Evolutionary conservation across 2,329 filamentous ascomycete species (phyloP).

Genomic region (Purpureocillium lavendulum): DNA sequence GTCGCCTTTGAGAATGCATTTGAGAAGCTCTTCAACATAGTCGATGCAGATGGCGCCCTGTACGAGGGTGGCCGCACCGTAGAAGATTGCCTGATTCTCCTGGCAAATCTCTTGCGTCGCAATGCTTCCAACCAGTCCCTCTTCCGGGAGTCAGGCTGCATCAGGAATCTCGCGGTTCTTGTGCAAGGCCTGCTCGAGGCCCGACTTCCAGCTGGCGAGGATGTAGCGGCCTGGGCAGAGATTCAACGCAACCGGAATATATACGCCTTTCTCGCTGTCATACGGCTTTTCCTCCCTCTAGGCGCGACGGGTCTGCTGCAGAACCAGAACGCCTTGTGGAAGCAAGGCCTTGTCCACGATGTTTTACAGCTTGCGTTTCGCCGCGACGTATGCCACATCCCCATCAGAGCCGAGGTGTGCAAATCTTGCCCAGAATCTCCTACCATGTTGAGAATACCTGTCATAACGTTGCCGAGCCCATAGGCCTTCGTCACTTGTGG

Average conservation of each 20-base stretch:
- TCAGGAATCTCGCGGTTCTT: conserved; percentile 62
- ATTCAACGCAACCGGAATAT: conserved; percentile 81
- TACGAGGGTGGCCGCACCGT: conserved; percentile 77
- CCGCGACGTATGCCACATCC: conserved; percentile 53
- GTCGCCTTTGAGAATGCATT: conserved; percentile 95
- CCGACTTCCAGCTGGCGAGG: conserved; percentile 44
- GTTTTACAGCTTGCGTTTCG: conserved; percentile 79
- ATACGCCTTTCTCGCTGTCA: conserved; percentile 79
- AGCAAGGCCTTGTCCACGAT: conserved; percentile 69
- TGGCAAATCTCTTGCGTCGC: conserved; percentile 79
- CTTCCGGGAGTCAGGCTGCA: conserved; percentile 83
- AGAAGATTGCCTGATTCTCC: conserved; percentile 84
- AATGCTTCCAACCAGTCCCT: conserved; percentile 90
- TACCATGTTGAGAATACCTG: not conserved
- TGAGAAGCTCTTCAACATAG: conserved; percentile 74
- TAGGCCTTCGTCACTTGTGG: conserved; percentile 78
- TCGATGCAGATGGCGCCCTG: conserved; percentile 73
- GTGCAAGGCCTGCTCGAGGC: conserved; percentile 51
- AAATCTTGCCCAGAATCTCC: conserved; percentile 5
- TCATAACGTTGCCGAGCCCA: conserved; percentile 7
- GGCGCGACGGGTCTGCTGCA: conserved; percentile 73
- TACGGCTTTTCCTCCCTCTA: conserved; percentile 74
- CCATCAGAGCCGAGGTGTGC: conserved; percentile 72
- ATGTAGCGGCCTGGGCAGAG: conserved; percentile 66
- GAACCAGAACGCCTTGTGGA: conserved; percentile 82